Evolutionary conservation across 2,329 filamentous ascomycete species (phyloP).

Genomic region (Sarocladiaceae sp.): DNA sequence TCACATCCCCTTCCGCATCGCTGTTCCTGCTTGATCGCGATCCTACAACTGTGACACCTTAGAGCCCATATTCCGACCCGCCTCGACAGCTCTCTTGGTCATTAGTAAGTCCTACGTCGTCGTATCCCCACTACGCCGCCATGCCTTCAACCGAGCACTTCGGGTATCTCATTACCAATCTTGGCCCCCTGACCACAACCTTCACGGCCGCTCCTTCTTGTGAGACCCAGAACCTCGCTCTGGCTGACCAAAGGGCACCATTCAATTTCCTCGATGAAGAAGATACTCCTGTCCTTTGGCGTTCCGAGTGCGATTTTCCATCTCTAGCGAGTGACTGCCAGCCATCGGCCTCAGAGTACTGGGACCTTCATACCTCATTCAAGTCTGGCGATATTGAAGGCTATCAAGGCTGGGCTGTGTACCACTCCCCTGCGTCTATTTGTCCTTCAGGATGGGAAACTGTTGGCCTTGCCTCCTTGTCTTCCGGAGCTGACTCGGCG

Average conservation of each 20-base stretch:
- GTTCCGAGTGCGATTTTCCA: background rate
- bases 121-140: background rate
- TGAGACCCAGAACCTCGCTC: conserved; percentile 11
- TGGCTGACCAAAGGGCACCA: too few species aligned
- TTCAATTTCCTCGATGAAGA: too few species aligned
- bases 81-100: background rate
- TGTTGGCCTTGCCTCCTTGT: background rate
- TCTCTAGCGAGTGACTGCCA: background rate
- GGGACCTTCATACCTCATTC: background rate
- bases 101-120: background rate
- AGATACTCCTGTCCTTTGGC: conserved; percentile 13
- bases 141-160: conserved; percentile 23
- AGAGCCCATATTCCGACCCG: too few species aligned
- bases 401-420: background rate
- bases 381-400: background rate
- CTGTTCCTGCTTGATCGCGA: too few species aligned
- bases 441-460: conserved; percentile 2
- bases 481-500: background rate
- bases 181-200: conserved; percentile 26
- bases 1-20: too few species aligned
- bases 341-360: background rate
- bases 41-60: too few species aligned
- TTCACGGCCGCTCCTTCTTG: conserved; percentile 22
- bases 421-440: conserved; percentile 3
- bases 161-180: conserved; percentile 20